Evolutionary conservation across 345 rosid genomes (phyloP), one percentile per base, ranked within the genome.

Genomic region (Lenwebbia sp.): DNA sequence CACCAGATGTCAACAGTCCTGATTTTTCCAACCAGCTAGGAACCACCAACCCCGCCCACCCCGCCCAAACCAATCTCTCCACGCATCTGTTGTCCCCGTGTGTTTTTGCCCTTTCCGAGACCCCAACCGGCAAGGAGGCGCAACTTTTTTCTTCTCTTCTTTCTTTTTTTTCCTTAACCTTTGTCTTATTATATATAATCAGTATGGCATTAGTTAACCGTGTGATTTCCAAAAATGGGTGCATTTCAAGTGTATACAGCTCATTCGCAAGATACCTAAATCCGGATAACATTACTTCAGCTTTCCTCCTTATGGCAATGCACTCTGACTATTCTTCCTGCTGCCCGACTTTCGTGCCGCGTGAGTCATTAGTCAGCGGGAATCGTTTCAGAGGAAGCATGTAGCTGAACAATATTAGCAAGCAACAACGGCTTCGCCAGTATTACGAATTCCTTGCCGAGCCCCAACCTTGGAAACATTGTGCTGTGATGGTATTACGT

Each of bases 401-500:
- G 78, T 33, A 70, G 37, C 78, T 5, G 10, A 70, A 70, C 44
- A 19, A 13, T 4, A 70, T 70, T 2, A 70, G 78, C 47, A 9
- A 37, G n/a, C n/a, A n/a, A n/a, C 3, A 19, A 19, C 3, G 0
- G 25, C 13, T 70, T 33, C 12, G 7, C 2, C 11, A 0, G 5
- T 19, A 14, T 1, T 30, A 3, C 5, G 3, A 30, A 21, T 9
- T 62, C 74, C 74, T 28, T 30, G 40, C 40, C 40, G 2, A 30
- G 40, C 44, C 47, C 44, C 47, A 9, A 8, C 47, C 25, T 17
- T 2, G 2, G 13, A 37, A 19, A 37, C 47, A 37, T 70, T 37
- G 7, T 19, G 25, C 21, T 70, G 4, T 17, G 19, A 4, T 12
- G 3, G 12, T 8, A 70, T 37, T 19, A 9, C 2, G 12, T 2